Conservation (phyloP, 129 eudicot genomes). For the Helianthus tuberosus region DNA sequence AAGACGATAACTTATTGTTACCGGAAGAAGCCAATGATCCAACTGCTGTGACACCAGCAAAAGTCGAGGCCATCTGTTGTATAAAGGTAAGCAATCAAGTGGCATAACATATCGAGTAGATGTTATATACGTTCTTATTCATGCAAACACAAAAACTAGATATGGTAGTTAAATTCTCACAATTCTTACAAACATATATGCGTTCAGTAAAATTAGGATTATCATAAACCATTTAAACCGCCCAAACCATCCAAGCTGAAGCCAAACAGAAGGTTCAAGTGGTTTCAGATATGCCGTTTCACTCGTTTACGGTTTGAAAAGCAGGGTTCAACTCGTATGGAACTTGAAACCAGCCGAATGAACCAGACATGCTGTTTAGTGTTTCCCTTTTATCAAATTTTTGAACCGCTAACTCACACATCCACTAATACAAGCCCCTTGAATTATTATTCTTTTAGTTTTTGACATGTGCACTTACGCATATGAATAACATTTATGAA, state of each 20-base stretch:
- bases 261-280: not conserved
- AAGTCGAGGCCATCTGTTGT: constrained; percentile 68
- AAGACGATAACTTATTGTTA: constrained; percentile 55
- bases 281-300: no score
- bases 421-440: no score
- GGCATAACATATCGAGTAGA: not conserved
- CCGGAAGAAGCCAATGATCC: constrained; percentile 64
- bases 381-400: no score
- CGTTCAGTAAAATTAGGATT: not conserved
- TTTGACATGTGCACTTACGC: no score
- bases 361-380: no score
- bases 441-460: no score
- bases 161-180: not conserved
- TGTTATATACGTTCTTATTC: not conserved
- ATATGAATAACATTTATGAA: no score
- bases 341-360: no score
- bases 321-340: no score
- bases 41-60: constrained; percentile 62
- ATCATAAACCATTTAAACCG: not conserved
- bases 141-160: not conserved
- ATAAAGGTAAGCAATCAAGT: not conserved
- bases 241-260: no score
- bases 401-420: no score
- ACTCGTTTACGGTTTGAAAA: no score
- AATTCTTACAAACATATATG: not conserved